Evolutionary conservation across 805 yeast genomes (phyloP).

Genomic region (Nakazawaea molendinolei): DNA sequence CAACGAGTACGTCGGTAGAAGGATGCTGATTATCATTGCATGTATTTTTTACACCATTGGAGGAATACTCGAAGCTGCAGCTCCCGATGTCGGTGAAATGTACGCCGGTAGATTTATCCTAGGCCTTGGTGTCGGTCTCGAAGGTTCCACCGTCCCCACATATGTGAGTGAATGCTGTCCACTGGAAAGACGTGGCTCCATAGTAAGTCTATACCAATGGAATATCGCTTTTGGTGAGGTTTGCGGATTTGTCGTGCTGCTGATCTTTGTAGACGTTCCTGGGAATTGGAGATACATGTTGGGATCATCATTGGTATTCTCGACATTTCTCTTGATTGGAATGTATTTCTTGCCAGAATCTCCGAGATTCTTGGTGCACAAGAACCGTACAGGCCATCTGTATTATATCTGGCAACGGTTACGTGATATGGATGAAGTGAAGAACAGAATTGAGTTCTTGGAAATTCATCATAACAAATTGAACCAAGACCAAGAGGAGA

Average conservation of each 20-base stretch:
- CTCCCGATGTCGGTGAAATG: constrained; percentile 39
- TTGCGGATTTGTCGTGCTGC: constrained; percentile 48
- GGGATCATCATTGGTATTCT: constrained; percentile 56
- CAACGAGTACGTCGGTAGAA: constrained; percentile 49
- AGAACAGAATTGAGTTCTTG: constrained; percentile 45
- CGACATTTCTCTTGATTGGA: constrained; percentile 45
- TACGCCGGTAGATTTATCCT: constrained; percentile 18
- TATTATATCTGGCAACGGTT: constrained; percentile 48
- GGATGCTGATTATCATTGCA: constrained; percentile 45
- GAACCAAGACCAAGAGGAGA: constrained; percentile 31
- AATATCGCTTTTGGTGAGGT: constrained; percentile 13
- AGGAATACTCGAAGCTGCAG: constrained; percentile 51
- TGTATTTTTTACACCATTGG: constrained; percentile 58
- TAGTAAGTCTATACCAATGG: constrained; percentile 13
- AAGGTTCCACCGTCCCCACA: constrained; percentile 11
- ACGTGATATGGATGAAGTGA: constrained; percentile 37
- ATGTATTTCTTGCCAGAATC: constrained; percentile 53
- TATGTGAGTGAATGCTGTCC: constrained; percentile 12
- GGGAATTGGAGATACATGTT: constrained; percentile 65
- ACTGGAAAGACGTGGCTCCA: constrained; percentile 7
- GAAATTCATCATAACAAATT: constrained; percentile 47
- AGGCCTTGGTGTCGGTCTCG: constrained; percentile 11
- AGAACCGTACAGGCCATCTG: constrained; percentile 45
- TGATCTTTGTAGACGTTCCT: constrained; percentile 49
- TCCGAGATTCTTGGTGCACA: constrained; percentile 52